These are phyloP conservation scores for Monascus ruber DNA, from an alignment of 2,329 filamentous ascomycete species.

Conservation along the genomic window DNA sequence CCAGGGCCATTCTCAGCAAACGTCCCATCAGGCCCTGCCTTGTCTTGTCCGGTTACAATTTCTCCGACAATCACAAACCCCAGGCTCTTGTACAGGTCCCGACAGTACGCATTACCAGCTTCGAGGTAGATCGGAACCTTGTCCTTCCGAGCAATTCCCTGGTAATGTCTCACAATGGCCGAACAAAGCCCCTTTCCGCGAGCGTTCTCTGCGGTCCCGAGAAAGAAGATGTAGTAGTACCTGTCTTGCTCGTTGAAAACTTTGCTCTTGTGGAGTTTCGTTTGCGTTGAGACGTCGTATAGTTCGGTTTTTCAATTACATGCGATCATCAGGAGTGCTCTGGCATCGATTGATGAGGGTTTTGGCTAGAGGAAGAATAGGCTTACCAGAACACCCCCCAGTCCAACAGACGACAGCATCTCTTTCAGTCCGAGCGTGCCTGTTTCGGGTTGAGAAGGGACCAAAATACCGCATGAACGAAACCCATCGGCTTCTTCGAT, in stretches of 20 bases:
- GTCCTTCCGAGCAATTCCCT: not conserved
- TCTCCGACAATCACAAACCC: not conserved
- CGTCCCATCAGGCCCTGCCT: not conserved
- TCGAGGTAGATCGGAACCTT: not conserved
- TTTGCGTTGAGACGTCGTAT: not conserved
- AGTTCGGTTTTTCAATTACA: not conserved
- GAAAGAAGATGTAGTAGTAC: not conserved
- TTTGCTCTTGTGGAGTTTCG: not conserved
- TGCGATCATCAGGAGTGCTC: not conserved
- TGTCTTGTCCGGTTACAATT: not conserved
- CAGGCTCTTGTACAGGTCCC: not conserved
- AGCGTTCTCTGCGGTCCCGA: not conserved
- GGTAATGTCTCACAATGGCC: not conserved
- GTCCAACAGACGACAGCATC: not conserved
- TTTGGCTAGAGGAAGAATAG: too few species aligned
- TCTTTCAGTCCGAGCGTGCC: too few species aligned
- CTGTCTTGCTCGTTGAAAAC: not conserved
- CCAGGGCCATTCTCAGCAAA: not conserved
- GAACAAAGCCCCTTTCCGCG: not conserved
- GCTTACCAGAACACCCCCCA: not conserved
- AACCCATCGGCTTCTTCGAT: not conserved
- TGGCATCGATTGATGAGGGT: not conserved
- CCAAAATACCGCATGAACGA: not conserved
- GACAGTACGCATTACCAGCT: not conserved
- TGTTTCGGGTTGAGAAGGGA: not conserved